Conservation (phyloP, 2,329 filamentous ascomycete genomes). For the Aspergillus tamarii region DNA sequence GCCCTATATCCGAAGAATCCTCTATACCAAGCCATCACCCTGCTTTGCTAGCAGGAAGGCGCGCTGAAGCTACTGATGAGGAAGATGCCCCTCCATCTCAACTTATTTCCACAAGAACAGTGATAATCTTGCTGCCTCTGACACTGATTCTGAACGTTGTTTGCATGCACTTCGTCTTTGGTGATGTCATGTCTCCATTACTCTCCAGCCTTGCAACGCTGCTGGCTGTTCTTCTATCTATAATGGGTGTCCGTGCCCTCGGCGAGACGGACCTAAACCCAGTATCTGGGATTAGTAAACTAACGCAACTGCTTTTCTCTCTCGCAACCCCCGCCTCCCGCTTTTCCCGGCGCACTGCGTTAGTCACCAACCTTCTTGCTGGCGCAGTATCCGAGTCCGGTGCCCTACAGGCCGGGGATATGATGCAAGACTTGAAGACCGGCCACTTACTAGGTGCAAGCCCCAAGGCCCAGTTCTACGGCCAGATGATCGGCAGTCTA, state of each 20-base stretch:
- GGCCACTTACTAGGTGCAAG: slow-evolving; percentile 90
- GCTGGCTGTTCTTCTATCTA: slow-evolving; percentile 72
- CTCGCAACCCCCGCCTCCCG: slow-evolving; percentile 79
- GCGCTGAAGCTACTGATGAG: slow-evolving; percentile 33
- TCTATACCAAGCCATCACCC: slow-evolving; percentile 14
- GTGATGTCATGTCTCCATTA: slow-evolving; percentile 75
- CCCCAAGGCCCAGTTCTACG: slow-evolving; percentile 94
- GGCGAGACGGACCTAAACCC: slow-evolving; percentile 93
- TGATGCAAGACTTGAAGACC: slow-evolving; percentile 97
- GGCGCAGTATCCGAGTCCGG: slow-evolving; percentile 85
- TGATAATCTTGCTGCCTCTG: slow-evolving; percentile 72
- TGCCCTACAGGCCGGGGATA: slow-evolving; percentile 90
- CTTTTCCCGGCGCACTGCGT: slow-evolving; percentile 74
- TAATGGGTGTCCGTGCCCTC: slow-evolving; percentile 67
- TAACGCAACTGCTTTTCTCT: slow-evolving; percentile 94
- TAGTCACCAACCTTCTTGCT: slow-evolving; percentile 94
- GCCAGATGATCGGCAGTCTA: slow-evolving; percentile 87
- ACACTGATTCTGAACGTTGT: slow-evolving; percentile 79
- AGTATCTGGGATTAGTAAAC: slow-evolving; percentile 93
- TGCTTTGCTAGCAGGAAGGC: slow-evolving; percentile 2
- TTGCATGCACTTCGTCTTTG: slow-evolving; percentile 83
- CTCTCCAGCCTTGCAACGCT: slow-evolving; percentile 78
- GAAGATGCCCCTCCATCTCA: slow-evolving; percentile 83
- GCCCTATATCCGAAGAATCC: slow-evolving; percentile 27
- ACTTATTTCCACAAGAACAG: slow-evolving; percentile 72